Base-by-base conservation (phyloP, 257 asterid species). In the Solanum sejunctum region DNA sequence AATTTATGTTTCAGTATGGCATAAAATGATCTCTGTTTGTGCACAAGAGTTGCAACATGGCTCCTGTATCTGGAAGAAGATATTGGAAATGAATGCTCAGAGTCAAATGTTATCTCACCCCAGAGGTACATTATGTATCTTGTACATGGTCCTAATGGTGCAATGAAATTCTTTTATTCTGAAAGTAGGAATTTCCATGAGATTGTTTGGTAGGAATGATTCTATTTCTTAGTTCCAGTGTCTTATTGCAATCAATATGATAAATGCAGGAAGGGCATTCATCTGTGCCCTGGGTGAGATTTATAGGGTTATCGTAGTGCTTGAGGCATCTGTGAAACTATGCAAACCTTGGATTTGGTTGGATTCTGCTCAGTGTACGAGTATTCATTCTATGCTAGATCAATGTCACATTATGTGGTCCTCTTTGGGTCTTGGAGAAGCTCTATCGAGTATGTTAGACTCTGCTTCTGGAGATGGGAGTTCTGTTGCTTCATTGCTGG, bases 301-400 rank as follows among this genome's bases (percentile, higher is more conserved):
- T 84, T 95, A 95, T 88, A 91, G 93, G 93, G 98, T 89, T 86
- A 92, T 92, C 52, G 87, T 91, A 82, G 83, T 93, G 84, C 93
- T 95, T 86, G 94, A 88, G 88, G 93, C 95, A 54, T 91, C 98
- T 47, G 91, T 89, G 70, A 89, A 88, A 86, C 91, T 93, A 86
- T 95, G 92, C 91, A 93, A 90, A 89, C 98, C 95, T 41, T 93
- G 98, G 98, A 90, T 86, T 32, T 83, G 91, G 77, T 90, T 86
- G 32, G 67, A 86, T 90, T 87, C 90, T 21, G 66, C 66, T 64
- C 92, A 87, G 63, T 84, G 85, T 45, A 88, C 92, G 71, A 85
- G 86, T 84, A 75, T 93, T 45, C 61, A 81, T 88, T 84, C 83
- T 69, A 89, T 88, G 88, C 87, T 92, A 64, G 91, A 92, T 83